Evolutionary conservation across 768 basidiomycete genomes (phyloP), one percentile per base, ranked within the genome.

Genomic region (Boletus eberwhitei): DNA sequence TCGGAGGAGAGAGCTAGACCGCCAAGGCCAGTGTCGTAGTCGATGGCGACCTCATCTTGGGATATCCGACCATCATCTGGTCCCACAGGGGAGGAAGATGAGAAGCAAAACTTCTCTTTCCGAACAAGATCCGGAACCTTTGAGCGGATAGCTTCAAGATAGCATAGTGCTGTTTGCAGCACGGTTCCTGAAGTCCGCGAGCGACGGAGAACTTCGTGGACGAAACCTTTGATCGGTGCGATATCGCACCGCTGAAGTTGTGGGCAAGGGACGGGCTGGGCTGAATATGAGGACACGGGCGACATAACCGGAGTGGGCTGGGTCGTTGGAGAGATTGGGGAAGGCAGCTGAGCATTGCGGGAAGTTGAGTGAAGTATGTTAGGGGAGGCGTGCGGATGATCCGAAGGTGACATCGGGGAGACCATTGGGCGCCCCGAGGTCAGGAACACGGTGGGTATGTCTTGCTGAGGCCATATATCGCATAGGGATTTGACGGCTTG

Each of bases 191-290:
- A 88, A 0, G 92, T 94, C 44, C 90, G 82, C 13, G 90, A 93
- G 36, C 93, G 87, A 48, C 90, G 81, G 14, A 96, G 79, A 8
- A 94, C 88, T 71, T 96, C 92, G 66, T 91, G 88, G 29, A 96
- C 90, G 63, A 96, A 96, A 5, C 79, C 77, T 59, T 81, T 85
- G 59, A 91, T 79, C 8, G 88, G 85, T 8, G 83, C 73, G 17
- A 83, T 66, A 44, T 77, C 75, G 58, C 66, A 62, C 12, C 51
- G 63, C 14, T 63, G 58, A 29, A 42, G 40, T 29, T 58, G 66
- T 31, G 59, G 41, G 45, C 14, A 51, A 2, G 43, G 17, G 7
- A 52, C 41, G 54, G 52, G 59, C 37, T 61, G 68, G 21, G 58
- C n/a, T 11, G 67, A 62, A 47, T 70, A 64, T 6, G 66, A 53